Evolutionary conservation across 768 basidiomycete species (phyloP), one percentile per base, ranked within the genome.

Genomic region (Neoboletus brunneissimus): DNA sequence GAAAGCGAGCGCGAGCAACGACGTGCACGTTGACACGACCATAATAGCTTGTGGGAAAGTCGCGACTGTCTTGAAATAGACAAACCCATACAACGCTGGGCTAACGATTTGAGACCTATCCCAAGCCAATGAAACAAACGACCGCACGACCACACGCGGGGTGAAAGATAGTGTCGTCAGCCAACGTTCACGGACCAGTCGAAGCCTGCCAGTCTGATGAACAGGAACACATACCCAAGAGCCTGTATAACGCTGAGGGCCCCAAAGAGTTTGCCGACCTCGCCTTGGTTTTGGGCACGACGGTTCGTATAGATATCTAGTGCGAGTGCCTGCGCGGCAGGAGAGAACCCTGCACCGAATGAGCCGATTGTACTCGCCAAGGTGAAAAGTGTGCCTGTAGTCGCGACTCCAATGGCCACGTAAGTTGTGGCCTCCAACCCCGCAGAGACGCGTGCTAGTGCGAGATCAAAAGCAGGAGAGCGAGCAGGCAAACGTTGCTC

Each of bases 181-280:
- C 25, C 35, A 37, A 55, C 22, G 5, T 20, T 37, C 25, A 16
- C 35, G 18, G 8, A 37, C 12, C 18, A 25, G 25, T 9, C 13
- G n/a, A 29, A 37, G 45, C 10, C 8, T 7, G n/a, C 15, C 2
- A 7, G 31, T 22, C 16, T 16, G 18, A 15, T n/a, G 18, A 44
- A 52, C 5, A 22, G 4, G 10, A 51, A 57, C 20, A 48, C 76
- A 45, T 61, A 87, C 84, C 84, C 77, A 11, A 92, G 65, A 6
- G 88, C 84, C 58, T 88, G 83, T 4, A 92, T 61, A 29, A 94
- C 88, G 54, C 86, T 85, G 55, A 94, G 61, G 4, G 85, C 91
- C 13, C 91, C 94, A 64, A 94, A 94, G 18, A 97, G 75, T 62
- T 76, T 79, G 3, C 92, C 94, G 13, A 79, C 75, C 64, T 93